Evolutionary conservation across 1,284 basidiomycete genomes (phyloP), one percentile per base, ranked within the genome.

Genomic region (Kalmanozyma brasiliensis): DNA sequence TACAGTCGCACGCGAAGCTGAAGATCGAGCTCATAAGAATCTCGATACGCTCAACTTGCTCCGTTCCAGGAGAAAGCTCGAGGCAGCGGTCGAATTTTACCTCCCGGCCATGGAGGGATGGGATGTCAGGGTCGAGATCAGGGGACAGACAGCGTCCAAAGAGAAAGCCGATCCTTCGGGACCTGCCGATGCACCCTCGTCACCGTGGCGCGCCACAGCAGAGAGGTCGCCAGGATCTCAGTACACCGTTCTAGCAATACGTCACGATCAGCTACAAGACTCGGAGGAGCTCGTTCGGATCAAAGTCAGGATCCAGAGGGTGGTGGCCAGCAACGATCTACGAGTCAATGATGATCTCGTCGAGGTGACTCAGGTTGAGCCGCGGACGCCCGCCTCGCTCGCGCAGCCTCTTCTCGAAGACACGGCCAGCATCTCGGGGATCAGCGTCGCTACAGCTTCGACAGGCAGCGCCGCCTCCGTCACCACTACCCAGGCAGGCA

Each of bases 91-190:
- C 42, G 92, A 96, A 83, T 90, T 91, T 73, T 84, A 88, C 5
- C 83, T 98, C 17, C 90, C 92, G 3, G 86, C 88, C 1, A 83
- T 85, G 4, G 89, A 93, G 70, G 92, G 93, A 8, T 98, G 95
- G 95, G 93, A 97, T 76, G 88, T 95, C 0, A 91, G 90, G 72
- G 85, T 87, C 87, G 51, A 65, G 20, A 37, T 41, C 35, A 53
- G 48, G 17, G 51, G 47, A 14, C 51, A 65, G 4, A 4, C 62
- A 16, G 20, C 37, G 7, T 17, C 55, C n/a, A 22, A 38, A 0
- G 24, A 55, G 13, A 24, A 17, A 13, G 14, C 29, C 13, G 26
- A 53, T 0, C 3, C 37, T 11, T 9, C 61, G 32, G 43, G 42
- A 4, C 59, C 73, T 52, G 22, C 88, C 88, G 88, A 5, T 88